Evolutionary conservation across 257 asterid genomes (phyloP).

Genomic region (Ilex aquifolium): DNA sequence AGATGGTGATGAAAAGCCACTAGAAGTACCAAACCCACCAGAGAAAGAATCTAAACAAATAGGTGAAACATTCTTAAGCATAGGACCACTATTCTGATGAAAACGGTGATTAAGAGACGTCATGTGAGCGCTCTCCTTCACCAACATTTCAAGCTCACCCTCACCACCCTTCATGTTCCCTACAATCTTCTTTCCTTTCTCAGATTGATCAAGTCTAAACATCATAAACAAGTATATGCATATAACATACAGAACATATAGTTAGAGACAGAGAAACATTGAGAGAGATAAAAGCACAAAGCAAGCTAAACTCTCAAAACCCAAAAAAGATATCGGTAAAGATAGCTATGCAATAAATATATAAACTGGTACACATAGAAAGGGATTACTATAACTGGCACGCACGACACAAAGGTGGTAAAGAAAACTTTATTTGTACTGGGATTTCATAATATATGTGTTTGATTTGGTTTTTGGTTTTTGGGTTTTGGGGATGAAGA

Average conservation of each 20-base stretch:
- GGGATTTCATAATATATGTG: no score
- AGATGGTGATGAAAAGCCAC: constrained; percentile 13
- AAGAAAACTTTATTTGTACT: no score
- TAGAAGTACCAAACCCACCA: constrained; percentile 13
- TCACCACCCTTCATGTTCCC: constrained; percentile 17
- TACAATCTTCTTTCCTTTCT: constrained; percentile 13
- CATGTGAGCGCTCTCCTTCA: constrained; percentile 3
- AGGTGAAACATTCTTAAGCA: constrained; percentile 7
- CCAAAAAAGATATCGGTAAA: no score
- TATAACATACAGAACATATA: no score
- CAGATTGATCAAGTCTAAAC: constrained; percentile 3
- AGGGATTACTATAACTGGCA: no score
- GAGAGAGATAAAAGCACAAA: no score
- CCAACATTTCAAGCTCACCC: neutral
- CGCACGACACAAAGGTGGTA: no score
- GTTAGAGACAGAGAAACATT: no score
- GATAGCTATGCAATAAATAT: no score
- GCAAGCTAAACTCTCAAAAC: no score
- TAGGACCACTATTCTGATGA: constrained; percentile 2
- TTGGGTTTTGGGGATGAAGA: neutral
- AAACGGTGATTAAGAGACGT: constrained; percentile 6
- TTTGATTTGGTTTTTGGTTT: no score
- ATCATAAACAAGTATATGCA: neutral
- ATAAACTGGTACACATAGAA: no score
- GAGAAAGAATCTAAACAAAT: constrained; percentile 17